Evolutionary conservation across 2,329 filamentous ascomycete species (phyloP).

Genomic region (Fusarium nygamai): DNA sequence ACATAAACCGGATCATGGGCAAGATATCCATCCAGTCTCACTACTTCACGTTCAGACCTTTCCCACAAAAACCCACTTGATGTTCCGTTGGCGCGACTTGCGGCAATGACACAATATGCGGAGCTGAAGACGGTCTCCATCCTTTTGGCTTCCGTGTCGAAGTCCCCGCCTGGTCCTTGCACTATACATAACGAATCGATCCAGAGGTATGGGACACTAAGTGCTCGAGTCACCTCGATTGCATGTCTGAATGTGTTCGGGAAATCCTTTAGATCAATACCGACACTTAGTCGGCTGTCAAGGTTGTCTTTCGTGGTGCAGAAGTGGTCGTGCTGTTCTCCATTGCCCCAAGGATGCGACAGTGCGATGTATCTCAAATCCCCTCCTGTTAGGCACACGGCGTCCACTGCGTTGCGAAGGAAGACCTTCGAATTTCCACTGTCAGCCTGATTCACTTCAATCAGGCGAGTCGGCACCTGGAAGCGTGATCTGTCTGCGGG

Average conservation of each 20-base stretch:
- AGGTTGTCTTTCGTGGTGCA: conserved; percentile 13
- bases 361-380: conserved; percentile 9
- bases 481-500: not conserved
- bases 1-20: not conserved
- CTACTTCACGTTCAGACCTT: not conserved
- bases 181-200: conserved; percentile 21
- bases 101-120: conserved; percentile 1
- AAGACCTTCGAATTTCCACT: not conserved
- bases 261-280: not conserved
- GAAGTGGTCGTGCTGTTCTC: not conserved
- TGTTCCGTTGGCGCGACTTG: conserved; percentile 1
- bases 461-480: conserved; percentile 10
- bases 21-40: not conserved
- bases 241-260: conserved; percentile 1
- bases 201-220: conserved; percentile 12
- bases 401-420: not conserved
- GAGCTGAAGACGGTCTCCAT: conserved; percentile 5
- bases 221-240: not conserved
- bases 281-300: not conserved
- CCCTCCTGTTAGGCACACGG: fast-evolving
- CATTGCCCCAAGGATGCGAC: conserved; percentile 21
- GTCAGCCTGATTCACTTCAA: not conserved
- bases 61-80: conserved; percentile 8
- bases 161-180: not conserved
- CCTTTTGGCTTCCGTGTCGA: not conserved